These are phyloP conservation scores for Fusarium dlaminii DNA, from an alignment of 2,329 filamentous ascomycete genomes.

Conservation along the genomic window DNA sequence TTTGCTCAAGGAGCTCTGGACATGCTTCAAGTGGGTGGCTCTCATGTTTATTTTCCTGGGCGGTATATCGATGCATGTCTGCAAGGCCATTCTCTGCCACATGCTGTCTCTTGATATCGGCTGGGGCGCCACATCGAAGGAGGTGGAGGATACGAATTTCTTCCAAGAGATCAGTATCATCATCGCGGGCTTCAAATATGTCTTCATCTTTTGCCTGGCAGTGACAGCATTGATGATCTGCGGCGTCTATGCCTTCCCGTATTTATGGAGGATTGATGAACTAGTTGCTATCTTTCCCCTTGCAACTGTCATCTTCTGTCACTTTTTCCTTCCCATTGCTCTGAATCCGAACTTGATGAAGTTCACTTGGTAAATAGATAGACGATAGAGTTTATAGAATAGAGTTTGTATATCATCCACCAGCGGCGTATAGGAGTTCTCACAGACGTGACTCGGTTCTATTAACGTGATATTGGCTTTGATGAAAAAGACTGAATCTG, in stretches of 20 bases:
- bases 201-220: background rate
- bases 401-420: fast-evolving
- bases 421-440: too few relatives aligned
- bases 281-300: background rate
- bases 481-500: too few relatives aligned
- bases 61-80: slow-evolving; percentile 37
- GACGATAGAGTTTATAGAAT: background rate
- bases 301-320: background rate
- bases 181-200: background rate
- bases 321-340: background rate
- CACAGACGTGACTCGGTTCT: background rate
- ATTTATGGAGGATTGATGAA: background rate
- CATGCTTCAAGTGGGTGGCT: slow-evolving; percentile 32
- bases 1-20: slow-evolving; percentile 28
- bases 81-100: slow-evolving; percentile 36
- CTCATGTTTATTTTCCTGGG: slow-evolving; percentile 40
- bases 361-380: background rate
- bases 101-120: slow-evolving; percentile 36
- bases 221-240: background rate
- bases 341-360: background rate
- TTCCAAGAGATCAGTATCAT: background rate
- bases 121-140: slow-evolving; percentile 11
- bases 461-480: too few relatives aligned
- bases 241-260: fast-evolving
- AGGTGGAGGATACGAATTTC: background rate